Base-by-base conservation (phyloP, 2,329 filamentous ascomycete genomes). In the Emericellopsis cladophorae region DNA sequence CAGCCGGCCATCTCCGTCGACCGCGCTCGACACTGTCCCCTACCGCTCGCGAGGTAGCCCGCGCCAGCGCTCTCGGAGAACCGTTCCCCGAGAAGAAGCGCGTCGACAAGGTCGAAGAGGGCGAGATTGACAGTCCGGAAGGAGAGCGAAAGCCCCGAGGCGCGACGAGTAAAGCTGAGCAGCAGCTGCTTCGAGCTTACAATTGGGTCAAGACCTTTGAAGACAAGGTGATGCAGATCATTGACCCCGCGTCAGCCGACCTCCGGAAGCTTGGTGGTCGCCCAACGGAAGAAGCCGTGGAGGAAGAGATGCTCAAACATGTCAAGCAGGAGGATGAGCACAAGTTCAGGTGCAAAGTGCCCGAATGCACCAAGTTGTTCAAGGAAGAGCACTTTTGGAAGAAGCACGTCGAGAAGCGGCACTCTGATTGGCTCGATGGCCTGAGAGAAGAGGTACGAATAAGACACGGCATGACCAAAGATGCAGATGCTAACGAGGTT, bases 121-220 rank as follows among this genome's bases (percentile, higher is more conserved):
- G 79, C 36, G 76, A 76, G 32, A 72, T 74, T 24, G 40, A 41
- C 34, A 18, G 22, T 11, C 76, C 79, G 2, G 78, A 81, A 7
- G 49, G 51, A 18, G 61, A 65, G 36, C 84, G 84, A 54, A 88
- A 86, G 52, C 79, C 81, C 46, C 74, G 77, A 12, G 26, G 41
- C 42, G 79, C 76, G 44, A 71, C 79, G 21, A 79, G 72, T 39
- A 95, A 94, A 65, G 79, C 80, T 5, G 88, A 95, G 53, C 87
- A 93, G 57, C 92, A 96, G 57, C 76, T 96, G 12, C 84, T 93
- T 54, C 82, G 89, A 43, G 92, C 92, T 0, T 96, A 88, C 66
- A 98, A 96, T 55, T 98, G 93, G 92, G 93, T 98, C 45, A 93
- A 84, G 67, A 96, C 92, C 0, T 98, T 95, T 53, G 92, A 98